Evolutionary conservation across 345 rosid species (phyloP).

Genomic region (Luvunga scandens): DNA sequence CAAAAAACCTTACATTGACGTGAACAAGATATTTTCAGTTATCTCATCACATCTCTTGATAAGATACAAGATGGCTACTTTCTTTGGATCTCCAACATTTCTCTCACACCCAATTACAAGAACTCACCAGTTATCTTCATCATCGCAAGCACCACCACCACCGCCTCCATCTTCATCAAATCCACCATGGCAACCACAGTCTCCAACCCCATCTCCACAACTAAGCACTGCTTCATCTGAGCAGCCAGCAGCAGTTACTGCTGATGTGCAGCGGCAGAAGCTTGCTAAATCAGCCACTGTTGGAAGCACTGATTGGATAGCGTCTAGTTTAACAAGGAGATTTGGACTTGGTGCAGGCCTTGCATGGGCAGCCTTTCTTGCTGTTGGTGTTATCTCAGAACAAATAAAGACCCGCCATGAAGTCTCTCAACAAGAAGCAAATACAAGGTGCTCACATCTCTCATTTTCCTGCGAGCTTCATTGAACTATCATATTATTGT

Average conservation of each 20-base stretch:
- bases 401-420: constrained; percentile 85
- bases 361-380: constrained; percentile 81
- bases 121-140: constrained; percentile 26
- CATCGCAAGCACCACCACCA: constrained; percentile 26
- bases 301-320: constrained; percentile 83
- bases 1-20: background rate
- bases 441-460: constrained; percentile 51
- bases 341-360: constrained; percentile 92
- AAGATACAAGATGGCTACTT: constrained; percentile 32
- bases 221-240: constrained; percentile 32
- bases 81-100: constrained; percentile 40
- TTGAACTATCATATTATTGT: too few species aligned
- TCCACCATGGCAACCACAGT: constrained; percentile 32
- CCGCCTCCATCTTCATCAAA: constrained; percentile 30
- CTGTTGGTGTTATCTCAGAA: constrained; percentile 82
- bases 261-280: constrained; percentile 37
- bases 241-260: constrained; percentile 28
- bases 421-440: constrained; percentile 73
- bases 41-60: background rate
- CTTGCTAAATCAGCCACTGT: constrained; percentile 32
- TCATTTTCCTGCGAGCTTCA: too few species aligned
- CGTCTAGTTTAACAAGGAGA: constrained; percentile 78
- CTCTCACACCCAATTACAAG: constrained; percentile 36
- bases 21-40: background rate
- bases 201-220: constrained; percentile 30